phyloP scores from a whole-genome alignment of 768 basidiomycete genomes.

The Galerina marginata region DNA sequence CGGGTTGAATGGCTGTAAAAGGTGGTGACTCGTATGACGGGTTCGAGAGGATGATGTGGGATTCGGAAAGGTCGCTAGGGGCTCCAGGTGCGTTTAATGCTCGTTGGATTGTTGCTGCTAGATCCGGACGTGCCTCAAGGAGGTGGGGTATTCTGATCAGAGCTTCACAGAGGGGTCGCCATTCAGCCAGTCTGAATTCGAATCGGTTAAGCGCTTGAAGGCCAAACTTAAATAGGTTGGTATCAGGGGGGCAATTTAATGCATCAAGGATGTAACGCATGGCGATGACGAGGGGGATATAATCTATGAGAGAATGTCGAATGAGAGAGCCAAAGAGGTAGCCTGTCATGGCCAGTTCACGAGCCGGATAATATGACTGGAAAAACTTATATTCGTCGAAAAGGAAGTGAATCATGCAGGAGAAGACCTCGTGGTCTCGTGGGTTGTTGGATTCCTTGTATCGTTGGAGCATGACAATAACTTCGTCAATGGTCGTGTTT shows the following conservation, averaged over 20 bases:
- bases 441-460: constrained; percentile 83
- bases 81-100: constrained; percentile 64
- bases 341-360: constrained; percentile 95
- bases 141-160: constrained; percentile 88
- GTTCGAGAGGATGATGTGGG: constrained; percentile 34
- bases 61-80: constrained; percentile 41
- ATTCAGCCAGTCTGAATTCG: constrained; percentile 85
- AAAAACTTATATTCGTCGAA: constrained; percentile 99
- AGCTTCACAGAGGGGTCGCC: constrained; percentile 91
- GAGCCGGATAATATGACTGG: constrained; percentile 92
- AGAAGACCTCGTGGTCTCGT: constrained; percentile 94
- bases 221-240: constrained; percentile 95
- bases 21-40: constrained; percentile 32
- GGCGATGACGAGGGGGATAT: constrained; percentile 93
- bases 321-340: constrained; percentile 96
- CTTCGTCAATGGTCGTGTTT: constrained; percentile 92
- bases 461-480: constrained; percentile 85
- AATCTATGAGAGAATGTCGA: constrained; percentile 90
- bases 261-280: constrained; percentile 97
- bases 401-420: constrained; percentile 99
- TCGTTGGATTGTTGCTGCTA: constrained; percentile 72
- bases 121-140: constrained; percentile 82
- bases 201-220: constrained; percentile 89
- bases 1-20: constrained; percentile 83
- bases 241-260: constrained; percentile 86